Evolutionary conservation across 345 rosid species (phyloP).

Genomic region (Hypericum perforatum): DNA sequence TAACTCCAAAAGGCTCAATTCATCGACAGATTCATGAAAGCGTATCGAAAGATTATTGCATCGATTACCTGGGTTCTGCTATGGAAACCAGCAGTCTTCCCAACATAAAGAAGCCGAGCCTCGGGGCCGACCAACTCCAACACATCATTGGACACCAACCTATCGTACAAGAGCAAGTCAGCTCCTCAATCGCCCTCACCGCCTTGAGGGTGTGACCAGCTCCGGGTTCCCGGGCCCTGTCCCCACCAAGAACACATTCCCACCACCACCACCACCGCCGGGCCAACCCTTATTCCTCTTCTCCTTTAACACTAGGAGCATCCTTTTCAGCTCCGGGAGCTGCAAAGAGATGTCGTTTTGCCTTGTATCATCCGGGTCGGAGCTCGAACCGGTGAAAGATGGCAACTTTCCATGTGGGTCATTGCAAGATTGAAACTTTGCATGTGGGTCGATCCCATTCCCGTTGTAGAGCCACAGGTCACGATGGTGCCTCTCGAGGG

Average conservation of each 20-base stretch:
- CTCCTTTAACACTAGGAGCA: slow-evolving; percentile 57
- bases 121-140: slow-evolving; percentile 69
- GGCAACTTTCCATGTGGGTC: neutral
- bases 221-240: slow-evolving; percentile 99
- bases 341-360: slow-evolving; percentile 75
- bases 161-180: slow-evolving; percentile 79
- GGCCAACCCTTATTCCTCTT: slow-evolving; percentile 31
- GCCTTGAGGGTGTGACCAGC: slow-evolving; percentile 86
- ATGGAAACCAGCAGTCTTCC: slow-evolving; percentile 96
- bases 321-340: slow-evolving; percentile 80
- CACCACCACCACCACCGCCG: slow-evolving; percentile 18
- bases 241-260: slow-evolving; percentile 81
- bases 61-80: slow-evolving; percentile 84
- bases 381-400: slow-evolving; percentile 8
- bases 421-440: neutral
- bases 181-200: slow-evolving; percentile 61
- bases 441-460: neutral
- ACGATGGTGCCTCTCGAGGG: slow-evolving; percentile 18
- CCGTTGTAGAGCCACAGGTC: slow-evolving; percentile 20
- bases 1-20: too few relatives aligned
- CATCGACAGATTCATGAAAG: too few relatives aligned
- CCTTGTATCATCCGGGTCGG: slow-evolving; percentile 30
- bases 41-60: neutral
- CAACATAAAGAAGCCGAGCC: slow-evolving; percentile 84
- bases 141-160: slow-evolving; percentile 88